Evolutionary conservation across 345 rosid genomes (phyloP).

Genomic region (Eucalyptus polyanthemos): DNA sequence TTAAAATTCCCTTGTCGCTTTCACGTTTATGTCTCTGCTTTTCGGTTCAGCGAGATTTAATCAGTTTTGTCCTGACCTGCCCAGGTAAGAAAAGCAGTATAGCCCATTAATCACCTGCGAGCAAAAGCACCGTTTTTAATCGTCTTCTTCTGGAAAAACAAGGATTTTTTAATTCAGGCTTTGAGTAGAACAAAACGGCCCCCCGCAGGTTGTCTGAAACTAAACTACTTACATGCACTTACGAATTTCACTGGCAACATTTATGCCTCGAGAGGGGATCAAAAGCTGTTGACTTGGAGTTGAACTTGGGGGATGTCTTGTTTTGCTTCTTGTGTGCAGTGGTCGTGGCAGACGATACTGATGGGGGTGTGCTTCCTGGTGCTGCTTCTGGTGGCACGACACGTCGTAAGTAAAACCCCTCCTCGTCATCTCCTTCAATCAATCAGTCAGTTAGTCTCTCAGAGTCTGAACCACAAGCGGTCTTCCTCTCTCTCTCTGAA

Average conservation of each 20-base stretch:
- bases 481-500: not conserved
- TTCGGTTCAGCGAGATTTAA: not conserved
- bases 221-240: not conserved
- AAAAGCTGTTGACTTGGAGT: not conserved
- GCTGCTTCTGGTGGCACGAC: conserved; percentile 59
- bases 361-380: conserved; percentile 81
- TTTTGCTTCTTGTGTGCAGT: conserved; percentile 26
- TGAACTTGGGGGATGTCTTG: not conserved
- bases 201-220: not conserved
- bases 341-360: conserved; percentile 94
- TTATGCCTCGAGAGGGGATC: not conserved
- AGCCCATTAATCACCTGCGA: not conserved
- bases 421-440: not conserved
- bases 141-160: not conserved
- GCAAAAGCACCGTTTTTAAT: not conserved
- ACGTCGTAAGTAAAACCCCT: conserved; percentile 44
- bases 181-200: not conserved
- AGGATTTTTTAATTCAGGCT: not conserved
- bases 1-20: not conserved
- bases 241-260: not conserved
- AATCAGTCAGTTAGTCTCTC: not conserved
- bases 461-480: not conserved
- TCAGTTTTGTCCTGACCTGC: not conserved
- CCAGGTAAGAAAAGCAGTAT: not conserved
- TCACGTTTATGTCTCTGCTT: not conserved